Base-by-base conservation (phyloP, 805 yeast species). In the Wickerhamiella musiphila region DNA sequence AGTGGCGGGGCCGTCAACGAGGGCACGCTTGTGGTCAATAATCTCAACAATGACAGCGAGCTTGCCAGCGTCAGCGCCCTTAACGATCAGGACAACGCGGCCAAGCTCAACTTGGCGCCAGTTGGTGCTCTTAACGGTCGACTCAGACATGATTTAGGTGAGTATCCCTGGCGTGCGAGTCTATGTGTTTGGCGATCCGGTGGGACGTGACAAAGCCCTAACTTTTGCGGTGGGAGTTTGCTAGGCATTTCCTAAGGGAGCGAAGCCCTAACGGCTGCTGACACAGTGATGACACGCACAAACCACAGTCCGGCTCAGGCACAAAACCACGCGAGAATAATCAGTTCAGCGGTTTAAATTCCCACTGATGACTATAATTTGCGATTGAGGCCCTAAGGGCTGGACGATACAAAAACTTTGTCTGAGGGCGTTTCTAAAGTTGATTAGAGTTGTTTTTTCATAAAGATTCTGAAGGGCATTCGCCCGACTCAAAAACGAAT, bases 101-200 rank as follows among this genome's bases (percentile, higher is more conserved):
- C 98, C 98, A 61, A 84, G 79, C 74, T 86, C 94, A 64, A 90
- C 98, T 60, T 73, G 74, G 79, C 94, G 82, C 96, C 96, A 90
- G 86, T 79, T 79, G 64, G 93, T 70, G 63, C 93, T 79, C 71
- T 81, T 78, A 65, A 90, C 90, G 61, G 78, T 65, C 60, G 82
- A 61, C 56, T 65, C 66, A 48, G 70, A 56, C 53, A 79, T 71
- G 79, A 73, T 42, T 56, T 53, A 56, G 51, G 37, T 28, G 44
- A 24, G 26, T 24, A n/a, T 13, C 5, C n/a, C 4, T 16, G 18
- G 3, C 18, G 5, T n/a, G 26, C 18, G 13, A n/a, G n/a, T n/a
- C 25, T 23, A 24, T 24, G 13, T 16, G 15, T 16, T 24, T 18
- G 18, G 15, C 15, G 13, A 24, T 24, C 15, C 26, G 15, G 6